Percentiles rank a stretch among this genome's conserved stretches.
Conservation (phyloP, 192 early-diverging fungal species). For the Entomortierella lignicola region DNA sequence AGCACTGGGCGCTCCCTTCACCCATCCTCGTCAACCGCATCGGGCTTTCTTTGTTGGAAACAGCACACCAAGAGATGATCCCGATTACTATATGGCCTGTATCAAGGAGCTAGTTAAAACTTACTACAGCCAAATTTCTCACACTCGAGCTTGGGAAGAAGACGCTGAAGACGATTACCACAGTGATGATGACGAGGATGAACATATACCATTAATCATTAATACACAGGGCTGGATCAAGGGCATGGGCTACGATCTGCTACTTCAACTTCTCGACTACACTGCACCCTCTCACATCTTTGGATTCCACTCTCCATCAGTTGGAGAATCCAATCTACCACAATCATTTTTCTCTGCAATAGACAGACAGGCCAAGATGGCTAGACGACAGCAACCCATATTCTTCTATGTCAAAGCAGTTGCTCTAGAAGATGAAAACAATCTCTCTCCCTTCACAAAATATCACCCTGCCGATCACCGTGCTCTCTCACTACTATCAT, state of each 20-base stretch:
- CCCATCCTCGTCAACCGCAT: conserved; percentile 72
- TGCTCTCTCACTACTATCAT: conserved; percentile 71
- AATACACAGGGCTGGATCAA: conserved; percentile 97
- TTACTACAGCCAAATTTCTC: conserved; percentile 64
- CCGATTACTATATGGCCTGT: conserved; percentile 82
- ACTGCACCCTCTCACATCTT: conserved; percentile 78
- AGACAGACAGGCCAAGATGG: conserved; percentile 30
- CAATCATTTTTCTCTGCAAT: conserved; percentile 58
- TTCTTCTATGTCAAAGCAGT: conserved; percentile 26
- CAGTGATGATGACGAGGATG: conserved; percentile 46
- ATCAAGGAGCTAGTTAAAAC: conserved; percentile 69
- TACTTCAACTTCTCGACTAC: conserved; percentile 71
- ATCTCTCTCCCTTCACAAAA: conserved; percentile 57
- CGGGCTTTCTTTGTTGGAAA: conserved; percentile 82
- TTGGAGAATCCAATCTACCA: conserved; percentile 54
- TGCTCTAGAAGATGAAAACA: conserved; percentile 22
- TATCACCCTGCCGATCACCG: conserved; percentile 74
- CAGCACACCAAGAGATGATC: conserved; percentile 80
- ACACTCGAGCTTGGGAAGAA: conserved; percentile 26
- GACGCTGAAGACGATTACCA: conserved; percentile 26
- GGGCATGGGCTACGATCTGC: conserved; percentile 88
- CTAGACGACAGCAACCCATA: conserved; percentile 12
- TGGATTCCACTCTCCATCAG: conserved; percentile 59
- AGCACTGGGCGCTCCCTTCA: conserved; percentile 87
- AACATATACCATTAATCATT: conserved; percentile 83